Conservation (phyloP, 2,329 filamentous ascomycete species). For the Rosellinia necatrix region DNA sequence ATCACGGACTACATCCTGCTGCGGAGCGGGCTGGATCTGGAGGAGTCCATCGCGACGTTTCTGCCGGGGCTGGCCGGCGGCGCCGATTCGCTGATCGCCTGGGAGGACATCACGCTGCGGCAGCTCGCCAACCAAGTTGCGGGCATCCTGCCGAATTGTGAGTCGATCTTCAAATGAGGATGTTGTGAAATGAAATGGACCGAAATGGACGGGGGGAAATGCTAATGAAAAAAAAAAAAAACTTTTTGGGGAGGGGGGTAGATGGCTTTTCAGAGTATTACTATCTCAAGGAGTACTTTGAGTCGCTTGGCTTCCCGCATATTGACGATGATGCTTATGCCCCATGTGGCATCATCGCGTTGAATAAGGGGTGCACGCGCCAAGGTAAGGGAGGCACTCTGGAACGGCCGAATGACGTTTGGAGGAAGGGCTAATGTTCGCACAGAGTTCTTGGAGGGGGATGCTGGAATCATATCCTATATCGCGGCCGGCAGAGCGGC, state of each 20-base stretch:
- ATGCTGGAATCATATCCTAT: constrained; percentile 5
- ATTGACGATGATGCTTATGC: constrained; percentile 3
- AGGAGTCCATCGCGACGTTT: neutral
- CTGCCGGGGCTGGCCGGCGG: neutral
- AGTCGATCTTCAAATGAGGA: neutral
- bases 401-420: neutral
- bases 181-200: too few species aligned
- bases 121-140: constrained; percentile 1
- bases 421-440: neutral
- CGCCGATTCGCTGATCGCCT: neutral
- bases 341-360: neutral
- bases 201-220: neutral
- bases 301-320: constrained; percentile 15
- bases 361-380: constrained; percentile 6
- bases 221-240: neutral
- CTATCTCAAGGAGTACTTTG: constrained; percentile 15
- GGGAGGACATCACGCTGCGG: constrained; percentile 1
- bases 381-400: neutral
- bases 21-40: neutral
- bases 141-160: constrained; percentile 9
- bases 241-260: too few species aligned
- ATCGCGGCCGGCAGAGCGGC: constrained; percentile 1
- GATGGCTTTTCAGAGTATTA: constrained; percentile 17
- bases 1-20: constrained; percentile 14
- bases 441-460: constrained; percentile 8